Base-by-base conservation (phyloP, 2,329 filamentous ascomycete species). In the Fusarium gaditjirri region DNA sequence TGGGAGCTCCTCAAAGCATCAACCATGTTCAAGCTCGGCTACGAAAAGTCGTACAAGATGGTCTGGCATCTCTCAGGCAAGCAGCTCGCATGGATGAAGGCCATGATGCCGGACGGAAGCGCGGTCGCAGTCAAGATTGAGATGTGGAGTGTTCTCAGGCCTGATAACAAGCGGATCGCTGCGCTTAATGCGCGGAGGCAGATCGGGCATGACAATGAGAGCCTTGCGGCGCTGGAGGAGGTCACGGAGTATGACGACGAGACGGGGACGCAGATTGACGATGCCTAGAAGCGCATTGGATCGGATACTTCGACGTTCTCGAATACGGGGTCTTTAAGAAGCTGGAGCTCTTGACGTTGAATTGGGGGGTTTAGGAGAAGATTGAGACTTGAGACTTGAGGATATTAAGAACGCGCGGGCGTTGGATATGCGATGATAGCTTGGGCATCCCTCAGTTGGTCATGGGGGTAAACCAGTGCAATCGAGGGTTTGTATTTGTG, bases 1-100 rank as follows among this genome's bases (percentile, higher is more conserved):
- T 90, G 86, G 87, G 80, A 82, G 6, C 76, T 87, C 6, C 77
- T 89, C 21, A 87, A 87, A 63, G 88, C 87, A 1, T 88, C 86
- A 3, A 80, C 79, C 7, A 78, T 82, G 7, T 89, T 87, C 75
- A 83, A 82, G 44, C 43, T 79, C n/a, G 81, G 78, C 39, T 80
- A 83, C 70, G 55, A 65, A 0, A 63, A 8, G 0, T 65, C 55
- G 1, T 62, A 77, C 1, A 72, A 44, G 1, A 84, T 89, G 57
- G 75, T 81, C 2, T 89, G 86, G 86, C 77, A 77, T 16, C 81
- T 89, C 66, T 84, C 84, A 0, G 87, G 87, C 0, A 79, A 77
- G 3, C 86, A 89, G 74, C 80, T 89, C 5, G 83, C 81, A 12
- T 77, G 77, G 38, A 80, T 89, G 64, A 89, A 89, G 73, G 81